phyloP scores from a whole-genome alignment of 1,284 basidiomycete species.

The Kwoniella shivajii region DNA sequence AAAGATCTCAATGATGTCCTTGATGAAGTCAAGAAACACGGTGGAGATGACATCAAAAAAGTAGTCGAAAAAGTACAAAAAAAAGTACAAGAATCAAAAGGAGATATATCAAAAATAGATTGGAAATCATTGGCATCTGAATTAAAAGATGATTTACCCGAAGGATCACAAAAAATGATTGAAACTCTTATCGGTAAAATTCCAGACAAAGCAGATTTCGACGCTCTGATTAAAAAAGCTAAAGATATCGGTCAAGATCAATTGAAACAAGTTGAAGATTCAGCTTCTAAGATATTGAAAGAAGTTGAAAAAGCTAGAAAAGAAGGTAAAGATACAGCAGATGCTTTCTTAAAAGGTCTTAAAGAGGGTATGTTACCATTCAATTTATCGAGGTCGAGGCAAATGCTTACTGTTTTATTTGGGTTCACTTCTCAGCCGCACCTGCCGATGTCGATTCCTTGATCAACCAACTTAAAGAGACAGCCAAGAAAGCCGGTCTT shows the following conservation, averaged over 20 bases:
- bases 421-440: constrained; percentile 21
- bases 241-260: constrained; percentile 41
- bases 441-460: constrained; percentile 49
- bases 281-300: constrained; percentile 45
- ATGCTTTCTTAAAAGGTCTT: constrained; percentile 45
- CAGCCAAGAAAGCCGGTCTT: constrained; percentile 50
- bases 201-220: constrained; percentile 42
- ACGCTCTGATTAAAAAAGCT: constrained; percentile 40
- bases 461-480: constrained; percentile 46
- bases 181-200: constrained; percentile 48
- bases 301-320: constrained; percentile 48
- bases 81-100: constrained; percentile 46
- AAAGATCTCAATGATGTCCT: constrained; percentile 43
- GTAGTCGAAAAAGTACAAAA: constrained; percentile 48
- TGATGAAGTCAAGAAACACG: constrained; percentile 49
- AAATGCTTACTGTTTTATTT: constrained; percentile 11
- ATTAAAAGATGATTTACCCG: constrained; percentile 45
- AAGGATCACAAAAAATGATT: constrained; percentile 39
- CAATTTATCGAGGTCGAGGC: not conserved
- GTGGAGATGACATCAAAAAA: constrained; percentile 48
- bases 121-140: constrained; percentile 46
- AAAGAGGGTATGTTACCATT: constrained; percentile 37
- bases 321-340: constrained; percentile 41
- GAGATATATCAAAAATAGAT: constrained; percentile 47
- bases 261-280: constrained; percentile 38